phyloP scores from a whole-genome alignment of 1,139 yeast genomes.

The Kodamaea suecica region DNA sequence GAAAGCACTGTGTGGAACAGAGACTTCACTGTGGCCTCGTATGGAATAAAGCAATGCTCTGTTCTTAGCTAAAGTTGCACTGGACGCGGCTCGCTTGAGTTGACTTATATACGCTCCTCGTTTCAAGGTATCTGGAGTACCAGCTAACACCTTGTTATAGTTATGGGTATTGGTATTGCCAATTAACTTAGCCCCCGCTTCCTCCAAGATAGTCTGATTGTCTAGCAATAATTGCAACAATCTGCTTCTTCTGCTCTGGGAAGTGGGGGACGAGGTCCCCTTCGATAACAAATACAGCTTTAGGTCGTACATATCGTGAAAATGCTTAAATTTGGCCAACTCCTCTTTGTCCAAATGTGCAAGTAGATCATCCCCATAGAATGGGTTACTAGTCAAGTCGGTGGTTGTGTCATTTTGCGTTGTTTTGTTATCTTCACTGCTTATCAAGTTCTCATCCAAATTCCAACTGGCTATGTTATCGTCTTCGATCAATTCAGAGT shows the following conservation, averaged over 20 bases:
- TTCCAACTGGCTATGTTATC: constrained; percentile 49
- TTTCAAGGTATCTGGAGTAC: no score
- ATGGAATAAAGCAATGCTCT: not conserved
- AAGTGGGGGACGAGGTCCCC: constrained; percentile 5
- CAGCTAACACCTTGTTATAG: no score
- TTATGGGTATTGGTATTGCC: not conserved
- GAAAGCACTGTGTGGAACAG: constrained; percentile 11
- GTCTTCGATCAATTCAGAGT: constrained; percentile 22
- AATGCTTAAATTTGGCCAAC: constrained; percentile 25
- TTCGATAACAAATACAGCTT: constrained; percentile 16
- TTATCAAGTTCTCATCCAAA: constrained; percentile 34
- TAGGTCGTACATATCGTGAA: constrained; percentile 23
- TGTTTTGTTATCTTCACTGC: constrained; percentile 4
- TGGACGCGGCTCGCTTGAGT: not conserved
- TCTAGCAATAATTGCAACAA: constrained; percentile 7
- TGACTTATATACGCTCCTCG: constrained; percentile 1
- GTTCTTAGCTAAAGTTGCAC: not conserved
- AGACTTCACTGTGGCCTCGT: not conserved
- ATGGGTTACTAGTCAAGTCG: constrained; percentile 12
- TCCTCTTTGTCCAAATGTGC: constrained; percentile 25
- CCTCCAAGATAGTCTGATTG: constrained; percentile 1
- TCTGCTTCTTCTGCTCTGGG: constrained; percentile 5
- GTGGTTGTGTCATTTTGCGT: not conserved
- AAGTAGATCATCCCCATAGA: constrained; percentile 38
- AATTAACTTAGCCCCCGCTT: not conserved